Conservation (phyloP, 2,329 filamentous ascomycete species). For the Xylariomycetidae sp. region DNA sequence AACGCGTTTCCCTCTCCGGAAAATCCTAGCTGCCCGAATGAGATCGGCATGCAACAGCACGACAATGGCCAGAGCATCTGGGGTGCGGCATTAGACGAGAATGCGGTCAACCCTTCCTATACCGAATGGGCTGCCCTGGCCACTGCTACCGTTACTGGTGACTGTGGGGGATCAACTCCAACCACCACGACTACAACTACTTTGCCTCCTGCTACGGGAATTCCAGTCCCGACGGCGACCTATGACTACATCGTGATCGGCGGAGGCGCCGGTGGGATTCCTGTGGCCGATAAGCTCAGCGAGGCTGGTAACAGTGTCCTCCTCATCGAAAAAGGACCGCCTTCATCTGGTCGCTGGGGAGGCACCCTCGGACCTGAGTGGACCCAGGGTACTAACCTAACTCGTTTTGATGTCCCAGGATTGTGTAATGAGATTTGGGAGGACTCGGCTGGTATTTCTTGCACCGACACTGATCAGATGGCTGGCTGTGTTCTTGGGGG, state of each 20-base stretch:
- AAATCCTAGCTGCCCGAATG: constrained; percentile 37
- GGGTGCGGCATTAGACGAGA: constrained; percentile 35
- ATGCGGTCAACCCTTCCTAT: constrained; percentile 36
- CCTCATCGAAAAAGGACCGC: constrained; percentile 56
- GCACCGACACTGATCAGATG: constrained; percentile 68
- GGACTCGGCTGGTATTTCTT: constrained; percentile 59
- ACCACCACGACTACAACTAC: constrained; percentile 19
- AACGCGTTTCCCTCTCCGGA: constrained; percentile 41
- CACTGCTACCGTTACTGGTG: constrained; percentile 33
- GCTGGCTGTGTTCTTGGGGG: constrained; percentile 68
- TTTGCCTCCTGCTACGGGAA: constrained; percentile 24
- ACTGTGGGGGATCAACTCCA: constrained; percentile 26
- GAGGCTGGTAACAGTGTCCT: constrained; percentile 62
- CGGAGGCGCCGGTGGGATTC: constrained; percentile 54
- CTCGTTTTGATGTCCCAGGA: constrained; percentile 67
- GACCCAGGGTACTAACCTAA: constrained; percentile 57
- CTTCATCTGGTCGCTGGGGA: constrained; percentile 61
- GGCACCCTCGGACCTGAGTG: constrained; percentile 58
- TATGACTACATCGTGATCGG: constrained; percentile 61
- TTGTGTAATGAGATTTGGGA: constrained; percentile 68
- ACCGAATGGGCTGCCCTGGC: constrained; percentile 39
- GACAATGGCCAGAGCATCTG: constrained; percentile 53
- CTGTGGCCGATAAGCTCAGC: constrained; percentile 56
- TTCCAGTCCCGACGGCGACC: constrained; percentile 34
- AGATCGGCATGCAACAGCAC: constrained; percentile 47